These are phyloP conservation scores for Clitoria ternatea DNA, from an alignment of 306 rosid species.

Conservation along the genomic window DNA sequence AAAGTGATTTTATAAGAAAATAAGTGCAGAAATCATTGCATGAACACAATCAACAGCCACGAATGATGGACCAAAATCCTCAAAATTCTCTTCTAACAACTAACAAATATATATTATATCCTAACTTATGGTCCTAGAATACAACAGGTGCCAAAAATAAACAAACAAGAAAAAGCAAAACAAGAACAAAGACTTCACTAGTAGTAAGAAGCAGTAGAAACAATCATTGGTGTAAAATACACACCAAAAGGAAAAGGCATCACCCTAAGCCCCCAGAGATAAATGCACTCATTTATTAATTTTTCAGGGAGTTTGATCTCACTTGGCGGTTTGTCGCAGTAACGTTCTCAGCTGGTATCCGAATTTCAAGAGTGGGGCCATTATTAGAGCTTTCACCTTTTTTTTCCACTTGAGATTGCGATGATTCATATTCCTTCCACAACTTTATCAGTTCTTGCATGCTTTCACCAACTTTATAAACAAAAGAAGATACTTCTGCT, in stretches of 20 bases:
- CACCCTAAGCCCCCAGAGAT: background rate
- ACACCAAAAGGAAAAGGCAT: background rate
- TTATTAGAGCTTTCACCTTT: constrained; percentile 53
- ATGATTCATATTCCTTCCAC: constrained; percentile 73
- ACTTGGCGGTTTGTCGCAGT: constrained; percentile 97
- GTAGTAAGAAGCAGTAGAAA: background rate
- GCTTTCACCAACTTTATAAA: constrained; percentile 92
- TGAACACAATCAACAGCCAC: constrained; percentile 9
- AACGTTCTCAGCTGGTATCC: constrained; percentile 85
- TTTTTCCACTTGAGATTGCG: constrained; percentile 58
- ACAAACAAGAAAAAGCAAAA: constrained; percentile 5
- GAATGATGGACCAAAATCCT: background rate
- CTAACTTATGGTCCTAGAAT: background rate
- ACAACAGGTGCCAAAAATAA: constrained; percentile 15
- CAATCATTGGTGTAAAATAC: background rate
- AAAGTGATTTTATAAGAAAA: background rate
- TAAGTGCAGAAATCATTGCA: background rate
- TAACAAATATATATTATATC: constrained; percentile 6
- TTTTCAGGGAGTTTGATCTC: constrained; percentile 27
- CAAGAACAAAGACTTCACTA: constrained; percentile 12
- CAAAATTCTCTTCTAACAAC: constrained; percentile 7
- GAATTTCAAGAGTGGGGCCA: constrained; percentile 86
- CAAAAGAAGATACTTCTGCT: constrained; percentile 60
- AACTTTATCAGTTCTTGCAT: constrained; percentile 88
- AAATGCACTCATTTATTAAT: background rate